phyloP scores from a whole-genome alignment of 129 eudicot species.

The Oenanthe sinensis region DNA sequence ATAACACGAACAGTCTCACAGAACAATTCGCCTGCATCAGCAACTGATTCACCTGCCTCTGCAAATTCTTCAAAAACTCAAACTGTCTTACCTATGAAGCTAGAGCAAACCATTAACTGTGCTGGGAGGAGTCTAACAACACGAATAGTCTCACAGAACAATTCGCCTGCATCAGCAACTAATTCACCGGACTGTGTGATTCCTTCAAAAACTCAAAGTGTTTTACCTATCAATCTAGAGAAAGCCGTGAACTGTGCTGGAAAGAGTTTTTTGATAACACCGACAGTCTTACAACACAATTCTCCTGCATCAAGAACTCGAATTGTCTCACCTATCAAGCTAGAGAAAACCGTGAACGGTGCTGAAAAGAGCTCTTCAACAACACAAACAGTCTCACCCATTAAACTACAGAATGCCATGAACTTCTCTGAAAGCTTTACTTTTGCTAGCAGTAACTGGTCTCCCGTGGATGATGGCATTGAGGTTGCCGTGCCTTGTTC shows the following conservation, averaged over 20 bases:
- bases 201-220: background rate
- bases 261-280: constrained; percentile 10
- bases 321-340: background rate
- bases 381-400: constrained; percentile 4
- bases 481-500: constrained; percentile 18
- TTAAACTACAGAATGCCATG: background rate
- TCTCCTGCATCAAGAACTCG: background rate
- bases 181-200: background rate
- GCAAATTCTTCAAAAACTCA: too few relatives aligned
- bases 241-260: background rate
- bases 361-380: constrained; percentile 10
- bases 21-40: too few relatives aligned
- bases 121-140: too few relatives aligned
- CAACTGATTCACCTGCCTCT: too few relatives aligned
- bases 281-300: background rate
- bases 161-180: background rate
- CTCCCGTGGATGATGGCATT: constrained; percentile 43
- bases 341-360: background rate
- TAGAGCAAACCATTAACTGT: too few relatives aligned
- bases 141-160: constrained; percentile 4
- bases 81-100: too few relatives aligned
- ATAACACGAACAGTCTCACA: too few relatives aligned
- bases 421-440: background rate
- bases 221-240: background rate
- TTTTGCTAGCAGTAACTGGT: constrained; percentile 23